A percentile compares a stretch with the other conserved stretches of the same genome.
These are phyloP conservation scores for Trebouxia sp. DNA, from an alignment of 139 green algal species.

Conservation along the genomic window DNA sequence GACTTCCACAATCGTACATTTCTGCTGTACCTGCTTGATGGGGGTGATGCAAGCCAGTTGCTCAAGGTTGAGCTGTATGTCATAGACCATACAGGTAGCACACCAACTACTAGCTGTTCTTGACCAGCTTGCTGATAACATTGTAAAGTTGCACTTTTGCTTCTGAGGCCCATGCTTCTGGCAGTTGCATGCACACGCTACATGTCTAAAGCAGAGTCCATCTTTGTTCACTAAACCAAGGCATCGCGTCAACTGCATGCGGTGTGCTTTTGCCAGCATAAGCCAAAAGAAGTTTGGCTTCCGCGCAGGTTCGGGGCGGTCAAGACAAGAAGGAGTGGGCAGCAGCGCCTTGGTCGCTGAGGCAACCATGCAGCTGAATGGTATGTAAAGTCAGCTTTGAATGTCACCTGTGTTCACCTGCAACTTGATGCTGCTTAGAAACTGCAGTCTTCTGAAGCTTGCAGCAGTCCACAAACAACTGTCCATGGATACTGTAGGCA, in stretches of 20 bases:
- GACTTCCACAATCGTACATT: slow-evolving; percentile 14
- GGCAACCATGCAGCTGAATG: background rate
- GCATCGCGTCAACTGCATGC: too few relatives aligned
- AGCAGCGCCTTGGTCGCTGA: slow-evolving; percentile 12
- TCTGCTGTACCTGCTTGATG: background rate
- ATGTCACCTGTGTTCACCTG: background rate
- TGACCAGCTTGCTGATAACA: too few relatives aligned
- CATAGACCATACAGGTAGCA: too few relatives aligned
- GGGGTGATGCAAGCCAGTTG: background rate
- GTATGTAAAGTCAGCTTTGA: too few relatives aligned
- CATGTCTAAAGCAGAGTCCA: too few relatives aligned
- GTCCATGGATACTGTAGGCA: background rate
- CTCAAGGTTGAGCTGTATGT: background rate
- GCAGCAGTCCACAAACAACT: background rate
- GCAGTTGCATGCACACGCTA: too few relatives aligned
- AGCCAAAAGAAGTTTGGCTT: background rate
- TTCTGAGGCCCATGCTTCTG: too few relatives aligned
- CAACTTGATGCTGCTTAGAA: background rate
- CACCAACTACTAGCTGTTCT: too few relatives aligned
- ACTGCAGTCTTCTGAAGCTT: background rate
- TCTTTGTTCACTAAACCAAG: too few relatives aligned
- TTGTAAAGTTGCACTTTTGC: too few relatives aligned
- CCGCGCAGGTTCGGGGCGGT: background rate
- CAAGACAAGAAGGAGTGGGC: background rate
- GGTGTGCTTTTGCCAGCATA: too few relatives aligned